Conservation (phyloP, 768 basidiomycete species). For the Boletales sp. region DNA sequence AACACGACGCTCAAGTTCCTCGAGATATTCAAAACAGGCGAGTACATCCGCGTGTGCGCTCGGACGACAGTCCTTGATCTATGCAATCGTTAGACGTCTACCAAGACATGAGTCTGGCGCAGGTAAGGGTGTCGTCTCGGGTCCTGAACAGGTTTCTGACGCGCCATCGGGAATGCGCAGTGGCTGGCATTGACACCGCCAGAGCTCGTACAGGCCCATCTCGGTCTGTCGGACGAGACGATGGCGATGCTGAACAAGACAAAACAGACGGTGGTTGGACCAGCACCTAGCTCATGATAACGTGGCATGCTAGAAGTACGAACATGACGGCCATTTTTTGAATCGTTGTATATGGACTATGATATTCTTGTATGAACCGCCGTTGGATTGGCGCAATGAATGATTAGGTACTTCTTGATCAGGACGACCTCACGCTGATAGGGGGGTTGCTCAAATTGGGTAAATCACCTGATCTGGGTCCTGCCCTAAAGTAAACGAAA, state of each 20-base stretch:
- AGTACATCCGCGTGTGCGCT: not conserved
- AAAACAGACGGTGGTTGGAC: conserved; percentile 37
- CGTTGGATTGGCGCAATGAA: too few species aligned
- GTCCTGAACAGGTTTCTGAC: too few species aligned
- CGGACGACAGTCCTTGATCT: not conserved
- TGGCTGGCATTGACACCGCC: conserved; percentile 48
- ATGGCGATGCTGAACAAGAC: conserved; percentile 36
- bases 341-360: too few species aligned
- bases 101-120: conserved; percentile 41
- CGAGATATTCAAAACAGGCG: conserved; percentile 46
- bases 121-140: conserved; percentile 29
- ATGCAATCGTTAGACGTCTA: conserved; percentile 14
- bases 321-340: too few species aligned
- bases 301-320: too few species aligned
- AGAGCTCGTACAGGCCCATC: conserved; percentile 42
- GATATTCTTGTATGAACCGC: too few species aligned
- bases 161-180: conserved; percentile 7
- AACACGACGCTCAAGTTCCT: conserved; percentile 46
- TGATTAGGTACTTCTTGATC: too few species aligned
- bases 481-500: too few species aligned
- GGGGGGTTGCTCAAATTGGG: too few species aligned
- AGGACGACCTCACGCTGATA: too few species aligned
- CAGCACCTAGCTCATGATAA: not conserved
- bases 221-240: conserved; percentile 37
- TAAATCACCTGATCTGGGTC: too few species aligned